These are phyloP conservation scores for Ceratocystiopsis sp. DNA, from an alignment of 2,329 filamentous ascomycete genomes.

Conservation along the genomic window DNA sequence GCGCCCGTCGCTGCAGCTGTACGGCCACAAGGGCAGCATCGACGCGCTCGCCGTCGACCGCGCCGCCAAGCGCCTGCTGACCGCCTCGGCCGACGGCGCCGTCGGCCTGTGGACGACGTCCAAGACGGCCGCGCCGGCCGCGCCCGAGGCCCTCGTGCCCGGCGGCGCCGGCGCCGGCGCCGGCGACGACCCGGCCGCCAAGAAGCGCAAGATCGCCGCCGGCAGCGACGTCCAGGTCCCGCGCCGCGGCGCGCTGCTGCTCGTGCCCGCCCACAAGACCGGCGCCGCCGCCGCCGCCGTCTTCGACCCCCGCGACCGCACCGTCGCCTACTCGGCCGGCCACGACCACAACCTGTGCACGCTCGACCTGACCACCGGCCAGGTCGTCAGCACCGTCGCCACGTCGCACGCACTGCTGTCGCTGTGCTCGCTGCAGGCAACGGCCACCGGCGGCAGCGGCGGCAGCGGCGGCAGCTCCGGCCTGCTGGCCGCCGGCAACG, in stretches of 20 bases:
- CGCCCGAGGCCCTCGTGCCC: slow-evolving; percentile 52
- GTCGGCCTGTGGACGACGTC: slow-evolving; percentile 76
- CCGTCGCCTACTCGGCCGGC: slow-evolving; percentile 79
- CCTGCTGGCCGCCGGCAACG: slow-evolving; percentile 57
- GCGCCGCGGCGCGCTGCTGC: slow-evolving; percentile 61
- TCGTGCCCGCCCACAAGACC: slow-evolving; percentile 51
- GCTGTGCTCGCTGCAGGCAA: slow-evolving; percentile 45
- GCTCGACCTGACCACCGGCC: slow-evolving; percentile 70
- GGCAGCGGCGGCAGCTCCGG: slow-evolving; percentile 26
- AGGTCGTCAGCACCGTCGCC: slow-evolving; percentile 64
- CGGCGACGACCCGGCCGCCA: slow-evolving; percentile 16
- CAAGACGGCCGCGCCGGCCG: slow-evolving; percentile 33
- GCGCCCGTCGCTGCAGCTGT: slow-evolving; percentile 11
- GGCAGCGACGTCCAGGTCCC: slow-evolving; percentile 28
- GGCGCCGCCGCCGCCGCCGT: slow-evolving; percentile 60
- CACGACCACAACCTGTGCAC: slow-evolving; percentile 85
- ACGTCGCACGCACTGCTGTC: slow-evolving; percentile 73
- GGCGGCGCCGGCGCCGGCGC: slow-evolving; percentile 28
- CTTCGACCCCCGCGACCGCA: slow-evolving; percentile 72
- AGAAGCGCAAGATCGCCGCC: slow-evolving; percentile 59
- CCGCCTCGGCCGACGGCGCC: slow-evolving; percentile 66
- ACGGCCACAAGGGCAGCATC: slow-evolving; percentile 37
- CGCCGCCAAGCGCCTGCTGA: slow-evolving; percentile 61
- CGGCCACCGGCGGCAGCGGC: slow-evolving; percentile 11
- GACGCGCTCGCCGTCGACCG: slow-evolving; percentile 57